Percentiles rank a stretch among this genome's conserved stretches.
Evolutionary conservation across 1,284 basidiomycete species (phyloP).

Genomic region (Cryptococcus deneoformans): DNA sequence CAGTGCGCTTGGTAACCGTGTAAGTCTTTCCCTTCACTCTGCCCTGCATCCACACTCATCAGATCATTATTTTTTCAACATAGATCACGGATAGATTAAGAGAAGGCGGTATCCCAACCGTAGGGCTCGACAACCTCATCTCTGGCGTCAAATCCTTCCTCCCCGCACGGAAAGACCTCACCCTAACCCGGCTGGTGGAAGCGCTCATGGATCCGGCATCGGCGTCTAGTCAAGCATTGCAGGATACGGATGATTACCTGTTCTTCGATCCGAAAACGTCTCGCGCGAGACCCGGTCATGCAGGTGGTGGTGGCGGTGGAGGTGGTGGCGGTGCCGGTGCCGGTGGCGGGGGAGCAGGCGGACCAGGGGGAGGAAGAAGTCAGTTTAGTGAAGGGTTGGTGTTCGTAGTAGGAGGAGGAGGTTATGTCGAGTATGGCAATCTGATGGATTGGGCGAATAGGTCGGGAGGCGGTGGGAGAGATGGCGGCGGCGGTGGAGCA

Average conservation of each 20-base stretch:
- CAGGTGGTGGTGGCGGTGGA: neutral
- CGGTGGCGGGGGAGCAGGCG: neutral
- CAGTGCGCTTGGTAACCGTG: constrained; percentile 84
- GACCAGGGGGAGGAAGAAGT: constrained; percentile 44
- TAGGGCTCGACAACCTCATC: constrained; percentile 82
- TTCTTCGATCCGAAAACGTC: constrained; percentile 86
- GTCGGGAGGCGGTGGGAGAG: constrained; percentile 40
- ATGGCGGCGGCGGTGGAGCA: constrained; percentile 9
- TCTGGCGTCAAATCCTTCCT: constrained; percentile 98
- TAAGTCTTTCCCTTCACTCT: constrained; percentile 48
- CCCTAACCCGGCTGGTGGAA: constrained; percentile 88
- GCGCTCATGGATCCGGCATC: constrained; percentile 95
- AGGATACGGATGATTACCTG: constrained; percentile 95
- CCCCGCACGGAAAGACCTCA: constrained; percentile 89
- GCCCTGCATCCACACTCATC: neutral
- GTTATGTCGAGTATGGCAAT: constrained; percentile 97
- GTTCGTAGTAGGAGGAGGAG: constrained; percentile 94
- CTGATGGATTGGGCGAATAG: constrained; percentile 83
- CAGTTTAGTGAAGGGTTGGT: constrained; percentile 86
- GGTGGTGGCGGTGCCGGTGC: neutral
- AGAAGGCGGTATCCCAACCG: constrained; percentile 71
- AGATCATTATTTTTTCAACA: neutral
- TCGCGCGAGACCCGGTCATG: constrained; percentile 51
- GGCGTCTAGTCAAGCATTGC: constrained; percentile 86
- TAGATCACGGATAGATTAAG: constrained; percentile 83